Evolutionary conservation across 2,329 filamentous ascomycete genomes (phyloP).

Genomic region (Trichophyton simii): DNA sequence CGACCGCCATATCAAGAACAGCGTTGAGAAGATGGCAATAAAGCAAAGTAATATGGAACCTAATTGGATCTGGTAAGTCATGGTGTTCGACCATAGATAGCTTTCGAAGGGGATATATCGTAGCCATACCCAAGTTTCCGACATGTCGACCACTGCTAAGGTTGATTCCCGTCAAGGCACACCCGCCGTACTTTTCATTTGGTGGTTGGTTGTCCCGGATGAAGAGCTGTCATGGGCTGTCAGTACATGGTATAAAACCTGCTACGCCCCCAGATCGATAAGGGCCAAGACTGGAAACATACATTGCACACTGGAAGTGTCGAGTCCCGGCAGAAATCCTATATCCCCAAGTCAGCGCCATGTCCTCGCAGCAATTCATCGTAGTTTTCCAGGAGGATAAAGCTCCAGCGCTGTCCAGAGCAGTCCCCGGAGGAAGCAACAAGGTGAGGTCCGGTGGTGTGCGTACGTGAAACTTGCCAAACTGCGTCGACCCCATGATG

Average conservation of each 20-base stretch:
- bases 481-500: constrained; percentile 42
- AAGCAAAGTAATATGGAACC: constrained; percentile 79
- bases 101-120: not conserved
- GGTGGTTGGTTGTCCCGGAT: constrained; percentile 46
- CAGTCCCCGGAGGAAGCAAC: no score
- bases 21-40: constrained; percentile 57
- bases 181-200: constrained; percentile 53
- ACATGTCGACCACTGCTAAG: constrained; percentile 54
- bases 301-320: constrained; percentile 78
- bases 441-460: not conserved
- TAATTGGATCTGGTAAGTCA: constrained; percentile 23
- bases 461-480: constrained; percentile 47
- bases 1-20: constrained; percentile 62
- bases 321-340: constrained; percentile 76
- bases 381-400: not conserved
- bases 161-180: constrained; percentile 61
- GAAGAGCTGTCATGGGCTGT: constrained; percentile 46
- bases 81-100: not conserved
- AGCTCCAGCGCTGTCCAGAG: not conserved
- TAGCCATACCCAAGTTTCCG: constrained; percentile 63
- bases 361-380: not conserved
- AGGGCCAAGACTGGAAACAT: constrained; percentile 29
- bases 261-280: constrained; percentile 6
- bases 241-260: constrained; percentile 7
- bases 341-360: constrained; percentile 8